phyloP scores from a whole-genome alignment of 2,329 filamentous ascomycete species.

The Verticillium tricorpus region DNA sequence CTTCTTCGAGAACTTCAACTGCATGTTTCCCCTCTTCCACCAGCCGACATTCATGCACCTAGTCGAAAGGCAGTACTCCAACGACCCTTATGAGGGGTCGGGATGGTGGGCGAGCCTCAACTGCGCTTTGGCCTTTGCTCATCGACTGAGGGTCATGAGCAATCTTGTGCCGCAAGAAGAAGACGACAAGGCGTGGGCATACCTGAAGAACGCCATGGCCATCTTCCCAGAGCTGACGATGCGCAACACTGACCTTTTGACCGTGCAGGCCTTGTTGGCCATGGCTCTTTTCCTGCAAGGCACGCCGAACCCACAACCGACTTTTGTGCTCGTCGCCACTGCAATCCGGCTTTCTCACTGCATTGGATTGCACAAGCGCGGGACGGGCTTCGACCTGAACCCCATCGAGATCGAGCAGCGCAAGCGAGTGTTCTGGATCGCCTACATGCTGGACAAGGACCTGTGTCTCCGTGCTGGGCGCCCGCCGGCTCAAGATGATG shows the following conservation, averaged over 20 bases:
- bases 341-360: conserved; percentile 89
- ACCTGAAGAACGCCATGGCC: conserved; percentile 94
- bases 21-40: conserved; percentile 96
- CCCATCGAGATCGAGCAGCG: conserved; percentile 90
- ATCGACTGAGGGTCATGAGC: conserved; percentile 91
- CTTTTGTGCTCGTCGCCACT: conserved; percentile 84
- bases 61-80: conserved; percentile 88
- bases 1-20: conserved; percentile 98
- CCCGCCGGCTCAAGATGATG: conserved; percentile 58
- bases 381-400: conserved; percentile 88
- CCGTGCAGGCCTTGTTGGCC: conserved; percentile 87
- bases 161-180: conserved; percentile 87
- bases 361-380: conserved; percentile 91
- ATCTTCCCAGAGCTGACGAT: conserved; percentile 90
- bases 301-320: conserved; percentile 92
- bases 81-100: conserved; percentile 87
- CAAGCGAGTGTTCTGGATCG: conserved; percentile 63
- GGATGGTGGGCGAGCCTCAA: conserved; percentile 99
- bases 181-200: conserved; percentile 90
- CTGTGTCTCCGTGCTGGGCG: conserved; percentile 55
- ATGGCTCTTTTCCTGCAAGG: conserved; percentile 95
- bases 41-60: conserved; percentile 98
- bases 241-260: conserved; percentile 91
- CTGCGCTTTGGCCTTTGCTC: conserved; percentile 86
- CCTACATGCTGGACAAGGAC: conserved; percentile 62